Conservation (phyloP, 257 asterid genomes). For the Jacaranda mimosifolia region DNA sequence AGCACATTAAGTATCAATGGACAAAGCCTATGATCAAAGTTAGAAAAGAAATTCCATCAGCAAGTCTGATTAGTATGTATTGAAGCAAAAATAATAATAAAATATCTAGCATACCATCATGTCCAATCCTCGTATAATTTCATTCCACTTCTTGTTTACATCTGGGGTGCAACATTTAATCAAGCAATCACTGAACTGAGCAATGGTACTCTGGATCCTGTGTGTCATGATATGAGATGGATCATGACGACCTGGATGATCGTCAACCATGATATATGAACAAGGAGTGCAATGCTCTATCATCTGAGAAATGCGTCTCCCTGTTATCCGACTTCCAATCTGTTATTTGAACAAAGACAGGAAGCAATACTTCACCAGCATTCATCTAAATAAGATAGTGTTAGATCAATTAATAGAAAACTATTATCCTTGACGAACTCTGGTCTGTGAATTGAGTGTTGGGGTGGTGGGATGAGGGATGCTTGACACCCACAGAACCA, state of each 20-base stretch:
- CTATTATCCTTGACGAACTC: conserved; percentile 6
- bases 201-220: conserved; percentile 68
- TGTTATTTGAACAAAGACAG: conserved; percentile 45
- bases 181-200: conserved; percentile 65
- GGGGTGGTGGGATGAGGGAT: background rate
- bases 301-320: conserved; percentile 84
- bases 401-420: conserved; percentile 18
- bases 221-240: conserved; percentile 87
- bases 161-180: conserved; percentile 55
- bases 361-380: conserved; percentile 25
- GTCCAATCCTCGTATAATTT: conserved; percentile 62
- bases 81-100: background rate
- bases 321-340: conserved; percentile 95
- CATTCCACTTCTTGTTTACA: conserved; percentile 58
- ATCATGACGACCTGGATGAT: conserved; percentile 96
- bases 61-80: background rate
- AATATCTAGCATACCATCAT: conserved; percentile 61
- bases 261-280: conserved; percentile 83
- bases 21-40: background rate
- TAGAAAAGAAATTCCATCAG: background rate
- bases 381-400: conserved; percentile 19
- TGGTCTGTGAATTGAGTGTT: background rate
- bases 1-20: background rate
- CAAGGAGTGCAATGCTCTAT: conserved; percentile 74
- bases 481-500: background rate